Conservation (phyloP, 768 basidiomycete species). For the Boletus barrowsii region DNA sequence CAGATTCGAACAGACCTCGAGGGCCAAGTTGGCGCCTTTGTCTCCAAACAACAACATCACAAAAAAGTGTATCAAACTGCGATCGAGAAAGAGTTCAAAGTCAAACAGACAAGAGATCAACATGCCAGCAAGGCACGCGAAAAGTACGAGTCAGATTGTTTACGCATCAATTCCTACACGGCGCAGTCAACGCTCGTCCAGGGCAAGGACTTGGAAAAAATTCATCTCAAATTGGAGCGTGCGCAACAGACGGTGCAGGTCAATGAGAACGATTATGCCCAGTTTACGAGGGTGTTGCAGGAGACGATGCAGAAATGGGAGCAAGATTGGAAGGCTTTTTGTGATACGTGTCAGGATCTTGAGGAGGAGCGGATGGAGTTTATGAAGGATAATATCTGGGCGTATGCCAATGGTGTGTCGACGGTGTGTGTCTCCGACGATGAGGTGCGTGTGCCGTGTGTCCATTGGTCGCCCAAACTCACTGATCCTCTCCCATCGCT, state of each 20-base stretch:
- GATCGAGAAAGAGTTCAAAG: constrained; percentile 90
- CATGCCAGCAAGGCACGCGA: constrained; percentile 88
- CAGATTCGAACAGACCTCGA: constrained; percentile 80
- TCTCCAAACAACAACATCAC: constrained; percentile 62
- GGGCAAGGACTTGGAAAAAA: constrained; percentile 90
- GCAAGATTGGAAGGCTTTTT: constrained; percentile 89
- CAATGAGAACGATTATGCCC: constrained; percentile 91
- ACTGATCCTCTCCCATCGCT: neutral
- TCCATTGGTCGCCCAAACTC: neutral
- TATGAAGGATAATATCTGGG: constrained; percentile 94
- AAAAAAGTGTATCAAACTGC: constrained; percentile 68
- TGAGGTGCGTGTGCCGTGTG: constrained; percentile 58
- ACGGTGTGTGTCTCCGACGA: constrained; percentile 95
- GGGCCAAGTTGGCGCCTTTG: constrained; percentile 55
- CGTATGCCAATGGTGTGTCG: constrained; percentile 94
- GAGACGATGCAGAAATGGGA: constrained; percentile 89
- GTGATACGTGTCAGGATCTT: constrained; percentile 92
- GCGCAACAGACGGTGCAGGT: constrained; percentile 85
- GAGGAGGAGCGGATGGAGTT: constrained; percentile 95
- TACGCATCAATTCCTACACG: constrained; percentile 90
- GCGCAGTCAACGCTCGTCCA: constrained; percentile 89
- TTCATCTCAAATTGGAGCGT: constrained; percentile 80
- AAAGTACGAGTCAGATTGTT: constrained; percentile 90
- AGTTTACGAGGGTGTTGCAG: constrained; percentile 74
- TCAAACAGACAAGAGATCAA: constrained; percentile 80